Evolutionary conservation across 306 rosid species (phyloP), one percentile per base, ranked within the genome.

Genomic region (Cucumis melo): DNA sequence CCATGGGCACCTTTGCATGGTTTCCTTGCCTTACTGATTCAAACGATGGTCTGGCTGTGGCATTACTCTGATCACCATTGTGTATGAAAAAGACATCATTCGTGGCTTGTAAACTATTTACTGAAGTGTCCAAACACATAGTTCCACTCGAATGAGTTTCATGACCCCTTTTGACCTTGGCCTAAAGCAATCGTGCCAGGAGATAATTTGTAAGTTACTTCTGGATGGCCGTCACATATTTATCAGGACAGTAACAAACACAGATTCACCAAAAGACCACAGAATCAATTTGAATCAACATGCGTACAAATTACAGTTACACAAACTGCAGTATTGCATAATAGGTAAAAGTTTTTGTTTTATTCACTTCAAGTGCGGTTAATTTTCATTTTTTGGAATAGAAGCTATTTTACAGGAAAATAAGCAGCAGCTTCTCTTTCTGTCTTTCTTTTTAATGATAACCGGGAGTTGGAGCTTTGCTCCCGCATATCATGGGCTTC

Each of bases 1-100:
- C 63, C 75, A 71, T 29, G 56, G 66, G 81, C 51, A 63, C 46
- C 44, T 76, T 84, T 80, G 80, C 81, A 74, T n/a, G 79, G 65
- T 34, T 78, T 78, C 86, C 85, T 78, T 75, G 77, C 76, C 70
- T 58, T 58, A 78, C 78, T 21, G 66, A 55, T 68, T 76, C 70
- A 53, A 80, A 17, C 42, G 62, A 75, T 83, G 77, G 75, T 55
- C 56, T 85, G 58, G 71, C 39, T 67, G 77, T 78, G 79, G 38
- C 71, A 80, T 44, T 48, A 73, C 77, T 75, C 66, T 78, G 89
- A 78, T 82, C 79, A 74, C 56, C 85, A 78, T 71, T 87, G 19
- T 48, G 51, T 7, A 58, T 36, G 3, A 36, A 36, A 39, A 76
- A 72, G 56, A 19, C 42, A 77, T 23, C 56, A 77, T 74, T 81